Percentiles rank a stretch among this genome's conserved stretches.
These are phyloP conservation scores for Cylindrodendrum hubeiense DNA, from an alignment of 2,329 filamentous ascomycete genomes.

Conservation along the genomic window DNA sequence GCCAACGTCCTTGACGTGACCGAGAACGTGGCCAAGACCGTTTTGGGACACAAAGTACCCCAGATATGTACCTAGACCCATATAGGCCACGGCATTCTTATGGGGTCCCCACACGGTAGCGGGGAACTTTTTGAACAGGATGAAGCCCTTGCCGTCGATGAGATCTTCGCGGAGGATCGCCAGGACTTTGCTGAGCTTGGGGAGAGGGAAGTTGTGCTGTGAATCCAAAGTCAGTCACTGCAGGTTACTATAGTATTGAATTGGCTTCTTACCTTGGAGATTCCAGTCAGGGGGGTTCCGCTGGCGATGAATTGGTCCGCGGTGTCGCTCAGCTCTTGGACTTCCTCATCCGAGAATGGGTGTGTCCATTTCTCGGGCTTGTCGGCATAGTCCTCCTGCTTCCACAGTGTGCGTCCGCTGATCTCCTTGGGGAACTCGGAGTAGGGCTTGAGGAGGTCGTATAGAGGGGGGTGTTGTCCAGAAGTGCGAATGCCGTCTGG, in stretches of 20 bases:
- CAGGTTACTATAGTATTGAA: background rate
- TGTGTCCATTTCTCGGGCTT: slow-evolving; percentile 81
- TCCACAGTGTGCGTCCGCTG: slow-evolving; percentile 80
- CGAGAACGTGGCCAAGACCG: slow-evolving; percentile 84
- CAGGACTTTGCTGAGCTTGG: slow-evolving; percentile 53
- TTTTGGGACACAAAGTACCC: slow-evolving; percentile 93
- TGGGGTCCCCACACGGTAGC: slow-evolving; percentile 80
- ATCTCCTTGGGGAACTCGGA: slow-evolving; percentile 78
- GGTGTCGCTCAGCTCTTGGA: slow-evolving; percentile 74
- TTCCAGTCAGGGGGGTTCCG: slow-evolving; percentile 77
- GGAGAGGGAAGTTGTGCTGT: slow-evolving; percentile 59
- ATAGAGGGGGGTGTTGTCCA: slow-evolving; percentile 80
- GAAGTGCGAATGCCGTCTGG: slow-evolving; percentile 66
- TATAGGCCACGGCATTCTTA: slow-evolving; percentile 90
- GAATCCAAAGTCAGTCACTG: slow-evolving; percentile 13
- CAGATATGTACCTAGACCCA: slow-evolving; percentile 87
- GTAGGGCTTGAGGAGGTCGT: slow-evolving; percentile 74
- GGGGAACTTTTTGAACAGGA: slow-evolving; percentile 89
- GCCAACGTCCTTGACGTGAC: slow-evolving; percentile 90
- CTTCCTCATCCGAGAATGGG: slow-evolving; percentile 74
- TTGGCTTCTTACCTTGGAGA: slow-evolving; percentile 52
- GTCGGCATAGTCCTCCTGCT: slow-evolving; percentile 72
- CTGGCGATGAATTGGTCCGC: slow-evolving; percentile 77
- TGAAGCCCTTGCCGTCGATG: slow-evolving; percentile 88
- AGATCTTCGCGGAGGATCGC: slow-evolving; percentile 55